Evolutionary conservation across 306 rosid genomes (phyloP), one percentile per base, ranked within the genome.

Genomic region (Acacia melanoxylon): DNA sequence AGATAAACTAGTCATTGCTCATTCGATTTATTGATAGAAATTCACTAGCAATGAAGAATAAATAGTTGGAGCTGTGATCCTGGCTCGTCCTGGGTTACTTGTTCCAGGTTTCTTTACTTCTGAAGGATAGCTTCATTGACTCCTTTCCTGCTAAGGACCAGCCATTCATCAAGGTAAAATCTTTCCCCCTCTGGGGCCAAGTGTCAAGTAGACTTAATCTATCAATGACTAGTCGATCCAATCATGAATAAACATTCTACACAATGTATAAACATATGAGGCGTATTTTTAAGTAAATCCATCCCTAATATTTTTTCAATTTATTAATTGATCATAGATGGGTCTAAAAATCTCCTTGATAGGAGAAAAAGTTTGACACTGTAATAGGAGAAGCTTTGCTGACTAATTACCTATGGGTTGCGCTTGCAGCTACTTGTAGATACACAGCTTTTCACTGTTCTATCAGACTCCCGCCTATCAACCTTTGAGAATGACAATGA

Each of bases 91-190:
- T 62, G 40, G 66, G 52, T 79, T 41, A 25, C 71, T 9, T 76
- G 86, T 62, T 89, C 83, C 93, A 95, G 99, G 98, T 95, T 88
- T 95, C 97, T 77, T 86, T 95, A 84, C 99, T 95, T 86, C 94
- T 95, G 68, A 95, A 93, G 85, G 99, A 95, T 68, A 95, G 93
- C 88, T 95, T 91, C 86, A 89, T 95, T 49, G 96, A 90, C 84
- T 95, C 99, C 72, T 95, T 92, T 91, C 86, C 97, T 79, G 72
- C 17, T 75, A 88, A 86, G 88, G 99, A 95, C 85, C 93, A 82
- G 78, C 90, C 94, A 67, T 95, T 93, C 88, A 80, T 95, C 70
- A 95, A 95, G 97, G 99, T 93, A 90, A 84, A 11, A 9, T 6
- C 7, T 56, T n/a, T 22, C 24, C 24, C 6, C 65, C 31, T n/a